Percentiles rank a stretch among this genome's conserved stretches.
Conservation (phyloP, 345 rosid species). For the Salix viminalis region DNA sequence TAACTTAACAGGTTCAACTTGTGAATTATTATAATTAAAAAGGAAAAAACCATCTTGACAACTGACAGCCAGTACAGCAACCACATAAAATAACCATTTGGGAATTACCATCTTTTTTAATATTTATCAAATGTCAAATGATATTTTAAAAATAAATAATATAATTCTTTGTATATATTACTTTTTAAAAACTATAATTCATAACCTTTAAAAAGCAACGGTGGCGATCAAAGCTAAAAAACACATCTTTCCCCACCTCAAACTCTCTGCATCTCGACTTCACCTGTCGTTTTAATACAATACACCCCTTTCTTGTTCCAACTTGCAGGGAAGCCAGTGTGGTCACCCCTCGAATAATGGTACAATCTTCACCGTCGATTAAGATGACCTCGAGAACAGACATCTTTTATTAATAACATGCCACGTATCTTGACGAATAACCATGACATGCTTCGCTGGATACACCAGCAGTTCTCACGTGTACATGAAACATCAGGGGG, state of each 20-base stretch:
- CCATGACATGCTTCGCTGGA: slow-evolving; percentile 16
- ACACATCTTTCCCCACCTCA: too few species aligned
- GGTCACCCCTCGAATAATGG: slow-evolving; percentile 6
- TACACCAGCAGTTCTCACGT: slow-evolving; percentile 15
- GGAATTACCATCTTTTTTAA: too few species aligned
- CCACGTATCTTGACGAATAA: slow-evolving; percentile 11
- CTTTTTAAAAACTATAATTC: too few species aligned
- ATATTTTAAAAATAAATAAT: too few species aligned
- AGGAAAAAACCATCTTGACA: neutral
- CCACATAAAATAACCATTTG: too few species aligned
- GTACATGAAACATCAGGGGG: neutral
- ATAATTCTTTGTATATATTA: too few species aligned
- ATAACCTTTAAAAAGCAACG: too few species aligned
- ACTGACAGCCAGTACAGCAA: neutral
- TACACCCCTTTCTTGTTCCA: neutral
- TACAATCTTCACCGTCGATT: slow-evolving; percentile 4
- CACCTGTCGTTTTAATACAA: neutral
- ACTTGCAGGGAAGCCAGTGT: slow-evolving; percentile 1
- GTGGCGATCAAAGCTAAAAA: too few species aligned
- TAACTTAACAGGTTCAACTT: neutral
- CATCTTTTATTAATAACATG: neutral
- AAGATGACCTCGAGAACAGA: neutral
- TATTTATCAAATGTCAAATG: too few species aligned
- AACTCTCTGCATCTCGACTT: neutral
- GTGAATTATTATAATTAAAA: neutral